These are phyloP conservation scores for Amphicarpaea edgeworthii DNA, from an alignment of 306 rosid species.

Conservation along the genomic window DNA sequence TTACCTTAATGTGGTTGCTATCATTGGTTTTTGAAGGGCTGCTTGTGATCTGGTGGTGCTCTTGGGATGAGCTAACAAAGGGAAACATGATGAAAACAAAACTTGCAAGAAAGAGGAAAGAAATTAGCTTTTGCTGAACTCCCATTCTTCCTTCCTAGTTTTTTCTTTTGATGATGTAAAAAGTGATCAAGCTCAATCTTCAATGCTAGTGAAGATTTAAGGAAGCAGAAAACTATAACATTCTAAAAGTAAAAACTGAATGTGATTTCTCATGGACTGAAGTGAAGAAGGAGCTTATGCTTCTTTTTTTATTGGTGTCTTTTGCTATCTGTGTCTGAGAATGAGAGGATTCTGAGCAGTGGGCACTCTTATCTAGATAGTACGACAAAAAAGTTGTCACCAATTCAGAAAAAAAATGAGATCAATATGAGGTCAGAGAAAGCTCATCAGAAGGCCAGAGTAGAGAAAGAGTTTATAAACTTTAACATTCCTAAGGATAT, in stretches of 20 bases:
- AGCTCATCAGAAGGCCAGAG: constrained; percentile 7
- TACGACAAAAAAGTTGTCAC: constrained; percentile 34
- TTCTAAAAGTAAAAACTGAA: background rate
- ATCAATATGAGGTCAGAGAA: constrained; percentile 39
- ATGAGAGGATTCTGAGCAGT: constrained; percentile 39
- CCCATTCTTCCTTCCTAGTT: constrained; percentile 49
- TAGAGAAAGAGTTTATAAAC: constrained; percentile 14
- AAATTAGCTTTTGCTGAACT: constrained; percentile 49
- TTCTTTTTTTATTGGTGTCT: background rate
- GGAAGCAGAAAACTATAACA: background rate
- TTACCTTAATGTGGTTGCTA: constrained; percentile 45
- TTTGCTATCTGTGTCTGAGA: background rate
- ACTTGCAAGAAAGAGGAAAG: constrained; percentile 52
- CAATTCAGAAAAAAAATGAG: constrained; percentile 27
- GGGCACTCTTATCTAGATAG: constrained; percentile 41
- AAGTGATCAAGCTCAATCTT: constrained; percentile 32
- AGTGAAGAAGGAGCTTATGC: constrained; percentile 34
- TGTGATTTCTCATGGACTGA: constrained; percentile 10
- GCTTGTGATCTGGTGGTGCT: constrained; percentile 41
- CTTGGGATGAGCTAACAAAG: constrained; percentile 59
- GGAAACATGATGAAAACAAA: constrained; percentile 54
- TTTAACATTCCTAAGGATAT: constrained; percentile 22
- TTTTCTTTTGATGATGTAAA: constrained; percentile 28
- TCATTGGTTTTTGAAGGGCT: constrained; percentile 46
- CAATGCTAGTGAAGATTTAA: constrained; percentile 31